These are phyloP conservation scores for Colletotrichum spinosum DNA, from an alignment of 2,329 filamentous ascomycete genomes.

Conservation along the genomic window DNA sequence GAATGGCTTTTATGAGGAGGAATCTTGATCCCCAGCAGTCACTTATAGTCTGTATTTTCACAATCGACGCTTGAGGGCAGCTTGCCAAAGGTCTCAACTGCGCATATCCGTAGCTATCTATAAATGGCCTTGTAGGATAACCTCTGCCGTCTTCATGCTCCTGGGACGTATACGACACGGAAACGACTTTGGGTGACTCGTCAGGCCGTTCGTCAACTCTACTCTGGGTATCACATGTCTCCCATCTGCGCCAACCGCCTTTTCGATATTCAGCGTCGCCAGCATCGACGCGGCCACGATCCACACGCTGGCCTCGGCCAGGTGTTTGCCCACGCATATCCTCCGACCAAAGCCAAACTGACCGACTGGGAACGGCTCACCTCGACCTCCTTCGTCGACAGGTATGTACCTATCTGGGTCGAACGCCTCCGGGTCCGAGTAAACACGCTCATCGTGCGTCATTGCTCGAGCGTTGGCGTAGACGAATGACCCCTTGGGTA, in stretches of 20 bases:
- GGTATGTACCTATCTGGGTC: slow-evolving; percentile 59
- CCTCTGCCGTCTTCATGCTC: no score
- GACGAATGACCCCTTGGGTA: slow-evolving; percentile 62
- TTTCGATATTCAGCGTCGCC: slow-evolving; percentile 50
- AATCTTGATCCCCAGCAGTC: no score
- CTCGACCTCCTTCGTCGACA: slow-evolving; percentile 43
- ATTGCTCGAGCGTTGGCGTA: slow-evolving; percentile 57
- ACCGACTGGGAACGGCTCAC: slow-evolving; percentile 59
- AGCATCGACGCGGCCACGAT: slow-evolving; percentile 54
- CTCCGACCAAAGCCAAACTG: slow-evolving; percentile 57
- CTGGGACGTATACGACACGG: neutral
- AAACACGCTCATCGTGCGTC: slow-evolving; percentile 53
- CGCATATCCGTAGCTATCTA: no score
- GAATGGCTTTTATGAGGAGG: no score
- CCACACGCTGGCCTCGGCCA: slow-evolving; percentile 62
- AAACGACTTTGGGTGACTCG: slow-evolving; percentile 13
- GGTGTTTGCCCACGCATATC: slow-evolving; percentile 58
- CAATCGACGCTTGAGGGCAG: no score
- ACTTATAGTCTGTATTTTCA: no score
- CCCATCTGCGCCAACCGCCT: slow-evolving; percentile 47
- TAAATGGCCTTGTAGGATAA: no score
- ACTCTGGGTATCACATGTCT: slow-evolving; percentile 29
- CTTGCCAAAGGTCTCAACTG: no score
- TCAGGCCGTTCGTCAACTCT: slow-evolving; percentile 26
- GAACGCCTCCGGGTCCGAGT: slow-evolving; percentile 55